Evolutionary conservation across 2,329 filamentous ascomycete species (phyloP).

Genomic region (Paracoccidioides lutzii): DNA sequence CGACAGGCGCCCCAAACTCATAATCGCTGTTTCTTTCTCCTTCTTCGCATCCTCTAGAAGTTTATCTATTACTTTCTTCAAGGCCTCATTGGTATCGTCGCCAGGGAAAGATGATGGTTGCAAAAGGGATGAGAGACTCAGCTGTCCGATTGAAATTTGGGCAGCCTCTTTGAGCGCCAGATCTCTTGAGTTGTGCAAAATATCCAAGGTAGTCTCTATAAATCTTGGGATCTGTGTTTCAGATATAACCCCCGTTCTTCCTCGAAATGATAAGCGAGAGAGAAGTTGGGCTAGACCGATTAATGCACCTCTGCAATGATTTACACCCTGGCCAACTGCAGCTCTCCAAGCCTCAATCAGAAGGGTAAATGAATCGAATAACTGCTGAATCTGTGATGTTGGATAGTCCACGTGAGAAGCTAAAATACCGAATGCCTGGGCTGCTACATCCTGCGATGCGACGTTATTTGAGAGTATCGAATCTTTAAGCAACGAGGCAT

Average conservation of each 20-base stretch:
- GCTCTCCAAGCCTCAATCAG: slow-evolving; percentile 41
- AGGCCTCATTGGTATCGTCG: slow-evolving; percentile 13
- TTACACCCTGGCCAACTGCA: slow-evolving; percentile 47
- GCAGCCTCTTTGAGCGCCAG: slow-evolving; percentile 44
- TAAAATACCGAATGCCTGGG: slow-evolving; percentile 60
- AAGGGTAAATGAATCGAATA: slow-evolving; percentile 36
- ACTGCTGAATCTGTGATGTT: slow-evolving; percentile 16
- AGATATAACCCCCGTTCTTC: slow-evolving; percentile 18
- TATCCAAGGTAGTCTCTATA: slow-evolving; percentile 35
- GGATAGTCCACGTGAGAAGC: slow-evolving; percentile 46
- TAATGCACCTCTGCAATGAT: slow-evolving; percentile 49
- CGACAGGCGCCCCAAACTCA: slow-evolving; percentile 65
- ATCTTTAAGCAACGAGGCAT: slow-evolving; percentile 40
- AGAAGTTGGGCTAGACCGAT: slow-evolving; percentile 45
- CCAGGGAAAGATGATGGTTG: slow-evolving; percentile 19
- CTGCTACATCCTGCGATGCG: slow-evolving; percentile 44
- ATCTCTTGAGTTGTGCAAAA: slow-evolving; percentile 44
- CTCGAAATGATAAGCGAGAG: slow-evolving; percentile 44
- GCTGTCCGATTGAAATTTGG: slow-evolving; percentile 46
- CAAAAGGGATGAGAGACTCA: slow-evolving; percentile 47
- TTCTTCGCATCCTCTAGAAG: slow-evolving; percentile 59
- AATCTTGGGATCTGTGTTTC: slow-evolving; percentile 31
- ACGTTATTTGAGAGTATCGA: slow-evolving; percentile 60
- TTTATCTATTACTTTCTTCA: slow-evolving; percentile 44
- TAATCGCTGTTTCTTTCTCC: slow-evolving; percentile 68